Conservation (phyloP, 163 green algal species). For the Prototheca cutis region DNA sequence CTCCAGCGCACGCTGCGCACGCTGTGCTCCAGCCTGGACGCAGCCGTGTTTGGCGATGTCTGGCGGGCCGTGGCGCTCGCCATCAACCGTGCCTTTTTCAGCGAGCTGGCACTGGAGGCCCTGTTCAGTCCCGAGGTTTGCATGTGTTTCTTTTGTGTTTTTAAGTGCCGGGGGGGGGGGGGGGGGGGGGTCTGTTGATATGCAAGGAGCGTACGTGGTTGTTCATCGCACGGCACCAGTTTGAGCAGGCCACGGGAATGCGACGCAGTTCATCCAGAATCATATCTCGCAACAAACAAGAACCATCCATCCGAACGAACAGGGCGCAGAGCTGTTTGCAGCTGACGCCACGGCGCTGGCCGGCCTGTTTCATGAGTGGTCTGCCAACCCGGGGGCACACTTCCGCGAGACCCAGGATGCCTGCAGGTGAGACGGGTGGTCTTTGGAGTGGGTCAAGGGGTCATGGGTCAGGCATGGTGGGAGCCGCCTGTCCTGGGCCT, state of each 20-base stretch:
- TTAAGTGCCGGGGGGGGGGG: too few species aligned
- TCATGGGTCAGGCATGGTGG: too few species aligned
- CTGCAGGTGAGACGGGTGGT: neutral
- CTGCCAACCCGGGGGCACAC: slow-evolving; percentile 39
- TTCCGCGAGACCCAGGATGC: slow-evolving; percentile 35
- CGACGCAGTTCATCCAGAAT: too few species aligned
- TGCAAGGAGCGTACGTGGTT: too few species aligned
- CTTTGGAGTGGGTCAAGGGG: too few species aligned
- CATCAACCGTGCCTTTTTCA: slow-evolving; percentile 57
- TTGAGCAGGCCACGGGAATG: too few species aligned
- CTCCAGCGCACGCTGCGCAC: slow-evolving; percentile 20
- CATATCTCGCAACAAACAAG: too few species aligned
- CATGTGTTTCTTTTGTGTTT: too few species aligned
- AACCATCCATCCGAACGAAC: too few species aligned
- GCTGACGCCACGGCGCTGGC: slow-evolving; percentile 33
- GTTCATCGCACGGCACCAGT: too few species aligned
- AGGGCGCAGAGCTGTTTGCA: neutral
- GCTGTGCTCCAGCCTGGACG: slow-evolving; percentile 29
- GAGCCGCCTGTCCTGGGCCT: too few species aligned
- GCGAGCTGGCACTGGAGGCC: slow-evolving; percentile 58
- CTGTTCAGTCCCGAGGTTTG: slow-evolving; percentile 37
- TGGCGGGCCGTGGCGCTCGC: slow-evolving; percentile 42
- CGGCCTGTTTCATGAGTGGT: slow-evolving; percentile 43
- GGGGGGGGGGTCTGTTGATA: too few species aligned
- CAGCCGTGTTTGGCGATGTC: slow-evolving; percentile 34